These are phyloP conservation scores for Corymbia maculata DNA, from an alignment of 345 rosid species.

Conservation along the genomic window DNA sequence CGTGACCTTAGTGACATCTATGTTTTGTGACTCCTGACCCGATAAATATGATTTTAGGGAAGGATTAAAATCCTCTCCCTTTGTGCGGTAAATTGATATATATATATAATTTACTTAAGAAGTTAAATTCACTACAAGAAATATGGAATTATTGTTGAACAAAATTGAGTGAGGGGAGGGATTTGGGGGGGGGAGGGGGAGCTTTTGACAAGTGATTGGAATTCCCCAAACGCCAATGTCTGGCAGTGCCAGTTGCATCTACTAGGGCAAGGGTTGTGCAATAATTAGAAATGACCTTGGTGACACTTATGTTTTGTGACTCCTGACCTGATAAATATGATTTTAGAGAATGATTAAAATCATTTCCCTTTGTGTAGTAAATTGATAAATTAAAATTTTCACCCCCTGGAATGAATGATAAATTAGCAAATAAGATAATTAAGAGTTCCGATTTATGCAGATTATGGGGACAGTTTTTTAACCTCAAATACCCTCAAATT, in stretches of 20 bases:
- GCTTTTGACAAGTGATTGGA: too few relatives aligned
- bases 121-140: too few relatives aligned
- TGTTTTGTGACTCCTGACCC: background rate
- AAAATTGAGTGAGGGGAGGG: too few relatives aligned
- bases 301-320: background rate
- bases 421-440: background rate
- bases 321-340: background rate
- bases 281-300: too few relatives aligned
- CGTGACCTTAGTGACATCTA: too few relatives aligned
- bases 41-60: background rate
- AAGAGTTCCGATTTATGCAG: rapidly evolving
- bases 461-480: background rate
- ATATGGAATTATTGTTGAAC: too few relatives aligned
- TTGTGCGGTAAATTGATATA: background rate
- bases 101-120: too few relatives aligned
- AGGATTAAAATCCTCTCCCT: background rate
- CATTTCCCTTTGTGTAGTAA: background rate
- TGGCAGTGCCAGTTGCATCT: too few relatives aligned
- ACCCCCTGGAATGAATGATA: background rate
- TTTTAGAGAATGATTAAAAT: background rate
- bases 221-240: too few relatives aligned
- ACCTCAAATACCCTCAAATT: background rate
- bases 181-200: too few relatives aligned
- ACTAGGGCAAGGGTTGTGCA: too few relatives aligned
- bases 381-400: background rate